These are phyloP conservation scores for Amanita subjunquillea DNA, from an alignment of 768 basidiomycete genomes.

Conservation along the genomic window DNA sequence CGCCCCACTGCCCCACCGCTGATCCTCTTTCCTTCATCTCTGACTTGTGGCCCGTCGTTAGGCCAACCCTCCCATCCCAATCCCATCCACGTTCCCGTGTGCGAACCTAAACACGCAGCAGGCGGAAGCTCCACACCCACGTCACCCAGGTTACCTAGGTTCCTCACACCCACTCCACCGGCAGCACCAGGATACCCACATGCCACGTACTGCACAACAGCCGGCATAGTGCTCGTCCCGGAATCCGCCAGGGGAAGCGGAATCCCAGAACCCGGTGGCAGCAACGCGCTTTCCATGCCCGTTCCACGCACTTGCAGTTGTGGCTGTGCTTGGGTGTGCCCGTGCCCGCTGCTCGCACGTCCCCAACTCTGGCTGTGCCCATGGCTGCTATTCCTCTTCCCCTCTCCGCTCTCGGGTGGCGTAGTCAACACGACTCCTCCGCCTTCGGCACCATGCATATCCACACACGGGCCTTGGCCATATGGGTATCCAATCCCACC, in stretches of 20 bases:
- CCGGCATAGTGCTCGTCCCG: neutral
- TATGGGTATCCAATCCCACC: neutral
- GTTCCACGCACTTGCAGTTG: neutral
- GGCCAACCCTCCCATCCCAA: too few relatives aligned
- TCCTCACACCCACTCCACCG: conserved; percentile 6
- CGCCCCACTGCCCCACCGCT: neutral
- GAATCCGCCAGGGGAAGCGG: neutral
- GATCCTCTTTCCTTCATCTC: too few relatives aligned
- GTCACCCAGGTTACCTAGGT: conserved; percentile 9
- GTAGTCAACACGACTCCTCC: neutral
- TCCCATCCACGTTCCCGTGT: too few relatives aligned
- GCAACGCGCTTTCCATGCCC: neutral
- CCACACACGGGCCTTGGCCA: neutral
- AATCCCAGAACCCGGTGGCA: neutral
- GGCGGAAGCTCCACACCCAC: conserved; percentile 5
- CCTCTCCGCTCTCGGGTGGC: neutral
- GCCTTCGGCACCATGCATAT: neutral
- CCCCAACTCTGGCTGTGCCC: conserved; percentile 1
- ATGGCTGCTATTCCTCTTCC: neutral
- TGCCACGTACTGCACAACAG: neutral
- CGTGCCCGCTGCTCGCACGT: neutral
- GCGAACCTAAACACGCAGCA: neutral
- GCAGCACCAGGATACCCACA: neutral
- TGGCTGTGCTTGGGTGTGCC: neutral
- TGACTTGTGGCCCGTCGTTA: too few relatives aligned